These are phyloP conservation scores for Copromyces sp. DNA, from an alignment of 495 filamentous ascomycete species.

Conservation along the genomic window DNA sequence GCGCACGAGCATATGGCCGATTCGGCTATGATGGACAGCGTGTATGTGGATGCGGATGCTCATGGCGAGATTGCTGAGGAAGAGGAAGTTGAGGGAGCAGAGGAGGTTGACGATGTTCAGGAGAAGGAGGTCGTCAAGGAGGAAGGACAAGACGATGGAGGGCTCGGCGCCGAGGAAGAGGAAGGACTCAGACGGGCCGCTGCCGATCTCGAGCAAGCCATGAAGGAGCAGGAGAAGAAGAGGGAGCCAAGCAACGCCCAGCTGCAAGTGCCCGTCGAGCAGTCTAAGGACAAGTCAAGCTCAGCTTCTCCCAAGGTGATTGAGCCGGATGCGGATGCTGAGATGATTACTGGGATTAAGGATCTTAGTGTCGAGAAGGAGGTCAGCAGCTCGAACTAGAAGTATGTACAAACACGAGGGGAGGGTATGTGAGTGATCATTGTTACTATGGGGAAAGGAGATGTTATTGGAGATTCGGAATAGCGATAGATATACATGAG, in stretches of 20 bases:
- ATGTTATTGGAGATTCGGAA: background rate
- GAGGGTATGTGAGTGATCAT: background rate
- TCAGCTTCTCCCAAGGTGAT: slow-evolving; percentile 7
- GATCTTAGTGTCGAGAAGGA: slow-evolving; percentile 29
- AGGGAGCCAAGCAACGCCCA: background rate
- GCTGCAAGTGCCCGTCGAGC: slow-evolving; percentile 1
- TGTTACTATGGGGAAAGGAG: background rate
- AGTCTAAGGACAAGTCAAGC: background rate
- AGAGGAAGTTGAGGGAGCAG: slow-evolving; percentile 23
- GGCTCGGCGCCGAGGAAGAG: background rate
- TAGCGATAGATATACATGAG: background rate
- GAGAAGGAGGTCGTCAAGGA: background rate
- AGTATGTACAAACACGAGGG: background rate
- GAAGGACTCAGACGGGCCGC: background rate
- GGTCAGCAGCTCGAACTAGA: slow-evolving; percentile 4
- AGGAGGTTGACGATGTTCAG: slow-evolving; percentile 1
- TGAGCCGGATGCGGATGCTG: slow-evolving; percentile 32
- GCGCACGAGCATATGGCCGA: slow-evolving; percentile 18
- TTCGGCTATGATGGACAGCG: slow-evolving; percentile 17
- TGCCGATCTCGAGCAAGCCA: background rate
- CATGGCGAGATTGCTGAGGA: slow-evolving; percentile 30
- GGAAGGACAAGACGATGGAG: background rate
- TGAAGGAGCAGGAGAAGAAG: background rate
- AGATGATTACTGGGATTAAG: slow-evolving; percentile 41
- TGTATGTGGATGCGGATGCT: slow-evolving; percentile 25